phyloP scores from a whole-genome alignment of 331 rosid species.

The Acacia pycnantha region DNA sequence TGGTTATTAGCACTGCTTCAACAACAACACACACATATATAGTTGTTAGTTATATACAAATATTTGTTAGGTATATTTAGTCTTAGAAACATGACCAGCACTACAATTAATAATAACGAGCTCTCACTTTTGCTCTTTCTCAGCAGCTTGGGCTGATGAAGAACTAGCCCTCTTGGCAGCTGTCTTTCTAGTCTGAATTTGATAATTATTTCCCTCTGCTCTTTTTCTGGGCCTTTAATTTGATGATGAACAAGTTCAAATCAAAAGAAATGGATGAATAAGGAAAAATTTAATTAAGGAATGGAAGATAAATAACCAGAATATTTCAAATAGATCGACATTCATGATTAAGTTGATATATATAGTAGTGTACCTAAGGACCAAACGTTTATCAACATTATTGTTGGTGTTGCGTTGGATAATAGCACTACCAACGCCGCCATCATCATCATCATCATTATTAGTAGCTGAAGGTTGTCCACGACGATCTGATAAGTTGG shows the following conservation, averaged over 20 bases:
- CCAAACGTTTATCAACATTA: not conserved
- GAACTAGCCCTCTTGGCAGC: not conserved
- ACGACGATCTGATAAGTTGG: not conserved
- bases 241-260: not conserved
- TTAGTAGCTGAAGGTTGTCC: not conserved
- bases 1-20: not conserved
- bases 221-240: not conserved
- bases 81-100: not conserved
- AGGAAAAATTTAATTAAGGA: not conserved
- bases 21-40: not conserved
- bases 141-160: not conserved
- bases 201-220: too few species aligned
- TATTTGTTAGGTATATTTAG: not conserved
- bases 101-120: not conserved
- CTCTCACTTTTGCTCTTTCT: slow-evolving; percentile 19
- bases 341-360: not conserved
- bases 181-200: not conserved
- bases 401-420: not conserved
- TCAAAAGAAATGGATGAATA: not conserved
- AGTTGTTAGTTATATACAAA: not conserved
- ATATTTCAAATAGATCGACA: not conserved
- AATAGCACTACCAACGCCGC: not conserved
- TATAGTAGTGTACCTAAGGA: slow-evolving; percentile 15
- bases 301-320: not conserved
- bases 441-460: not conserved